These are phyloP conservation scores for Solanum tarijense DNA, from an alignment of 257 asterid genomes.

Conservation along the genomic window DNA sequence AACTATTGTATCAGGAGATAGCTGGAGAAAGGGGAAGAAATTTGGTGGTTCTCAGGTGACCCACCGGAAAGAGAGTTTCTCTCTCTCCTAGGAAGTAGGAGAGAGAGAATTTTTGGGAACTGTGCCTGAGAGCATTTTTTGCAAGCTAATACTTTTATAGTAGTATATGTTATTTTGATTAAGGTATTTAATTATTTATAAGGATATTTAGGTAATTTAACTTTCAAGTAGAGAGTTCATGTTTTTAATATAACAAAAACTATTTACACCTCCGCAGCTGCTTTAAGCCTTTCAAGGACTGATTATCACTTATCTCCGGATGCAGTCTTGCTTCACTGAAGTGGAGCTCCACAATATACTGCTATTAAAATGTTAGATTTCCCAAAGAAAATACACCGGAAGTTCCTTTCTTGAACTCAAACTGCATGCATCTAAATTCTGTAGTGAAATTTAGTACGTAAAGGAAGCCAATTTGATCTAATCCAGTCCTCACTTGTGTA, in stretches of 20 bases:
- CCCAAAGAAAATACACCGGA: neutral
- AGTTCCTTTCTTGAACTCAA: neutral
- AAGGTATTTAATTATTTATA: neutral
- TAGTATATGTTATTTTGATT: neutral
- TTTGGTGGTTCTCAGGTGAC: no score
- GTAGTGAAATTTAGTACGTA: neutral
- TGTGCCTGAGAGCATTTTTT: no score
- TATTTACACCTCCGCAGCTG: neutral
- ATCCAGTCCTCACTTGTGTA: neutral
- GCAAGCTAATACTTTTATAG: no score
- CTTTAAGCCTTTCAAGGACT: neutral
- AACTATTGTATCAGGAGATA: no score
- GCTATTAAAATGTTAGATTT: neutral
- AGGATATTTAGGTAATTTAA: neutral
- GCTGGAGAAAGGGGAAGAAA: no score
- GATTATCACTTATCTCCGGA: neutral
- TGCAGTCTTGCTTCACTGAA: neutral
- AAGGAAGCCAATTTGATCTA: neutral
- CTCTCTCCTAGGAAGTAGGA: no score
- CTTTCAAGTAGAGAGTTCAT: neutral
- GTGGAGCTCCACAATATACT: neutral
- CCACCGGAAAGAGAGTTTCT: no score
- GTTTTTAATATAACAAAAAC: neutral
- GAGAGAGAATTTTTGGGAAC: no score
- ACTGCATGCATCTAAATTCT: neutral